Evolutionary conservation across 495 filamentous ascomycete genomes (phyloP).

Genomic region (Astrothelium subdiscretum): DNA sequence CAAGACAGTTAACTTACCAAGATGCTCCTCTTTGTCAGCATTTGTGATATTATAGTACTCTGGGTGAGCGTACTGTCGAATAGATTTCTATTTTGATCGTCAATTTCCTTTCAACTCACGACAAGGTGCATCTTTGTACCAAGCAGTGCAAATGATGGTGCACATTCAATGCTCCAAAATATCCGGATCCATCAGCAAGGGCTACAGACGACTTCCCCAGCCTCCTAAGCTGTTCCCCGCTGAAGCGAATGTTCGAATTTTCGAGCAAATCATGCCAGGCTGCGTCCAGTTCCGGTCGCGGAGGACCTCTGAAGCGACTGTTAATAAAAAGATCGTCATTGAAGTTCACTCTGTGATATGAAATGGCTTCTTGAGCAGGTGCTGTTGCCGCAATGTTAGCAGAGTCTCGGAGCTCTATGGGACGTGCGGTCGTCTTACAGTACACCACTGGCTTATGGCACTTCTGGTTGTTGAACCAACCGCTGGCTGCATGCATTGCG

Average conservation of each 20-base stretch:
- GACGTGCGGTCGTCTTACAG: background rate
- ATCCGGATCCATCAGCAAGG: background rate
- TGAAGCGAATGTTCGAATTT: background rate
- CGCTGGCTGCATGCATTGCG: background rate
- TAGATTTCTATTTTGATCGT: background rate
- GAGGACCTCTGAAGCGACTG: background rate
- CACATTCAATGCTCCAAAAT: background rate
- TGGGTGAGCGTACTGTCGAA: background rate
- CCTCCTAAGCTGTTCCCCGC: background rate
- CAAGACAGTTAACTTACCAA: background rate
- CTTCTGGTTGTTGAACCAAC: background rate
- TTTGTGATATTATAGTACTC: background rate
- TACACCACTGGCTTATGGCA: background rate
- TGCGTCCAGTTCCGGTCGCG: background rate
- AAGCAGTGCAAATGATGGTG: background rate
- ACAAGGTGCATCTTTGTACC: background rate
- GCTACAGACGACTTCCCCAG: background rate
- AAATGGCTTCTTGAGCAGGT: background rate
- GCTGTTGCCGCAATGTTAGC: background rate
- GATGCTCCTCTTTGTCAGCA: background rate
- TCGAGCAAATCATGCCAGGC: background rate
- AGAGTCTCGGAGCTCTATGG: background rate
- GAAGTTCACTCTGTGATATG: background rate
- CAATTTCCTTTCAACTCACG: background rate
- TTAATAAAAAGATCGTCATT: background rate